A percentile compares a stretch with the other conserved stretches of the same genome.
Evolutionary conservation across 2,329 filamentous ascomycete species (phyloP).

Genomic region (Daldinia eschscholtzii): DNA sequence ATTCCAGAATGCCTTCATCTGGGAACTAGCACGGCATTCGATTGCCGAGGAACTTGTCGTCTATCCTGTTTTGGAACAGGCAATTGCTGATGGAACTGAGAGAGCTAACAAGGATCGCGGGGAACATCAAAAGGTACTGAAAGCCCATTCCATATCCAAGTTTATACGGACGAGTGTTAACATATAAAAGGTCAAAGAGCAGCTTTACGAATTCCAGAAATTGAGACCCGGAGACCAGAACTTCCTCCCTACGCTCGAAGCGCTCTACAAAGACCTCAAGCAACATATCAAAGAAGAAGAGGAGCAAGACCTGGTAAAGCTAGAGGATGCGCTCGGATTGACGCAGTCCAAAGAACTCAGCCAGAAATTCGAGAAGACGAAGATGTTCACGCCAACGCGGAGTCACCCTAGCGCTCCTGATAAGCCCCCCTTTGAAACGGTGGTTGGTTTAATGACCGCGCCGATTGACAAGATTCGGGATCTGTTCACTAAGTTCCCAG

Average conservation of each 20-base stretch:
- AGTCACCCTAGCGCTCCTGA: conserved; percentile 59
- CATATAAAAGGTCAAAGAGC: conserved; percentile 59
- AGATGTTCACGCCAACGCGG: conserved; percentile 60
- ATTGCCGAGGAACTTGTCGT: conserved; percentile 64
- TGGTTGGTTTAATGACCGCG: conserved; percentile 61
- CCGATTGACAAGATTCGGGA: conserved; percentile 66
- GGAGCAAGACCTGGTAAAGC: conserved; percentile 55
- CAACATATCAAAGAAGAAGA: conserved; percentile 60
- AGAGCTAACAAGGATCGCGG: conserved; percentile 57
- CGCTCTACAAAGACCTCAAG: conserved; percentile 57
- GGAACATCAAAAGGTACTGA: conserved; percentile 40
- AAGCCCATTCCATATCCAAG: not conserved
- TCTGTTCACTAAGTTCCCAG: conserved; percentile 64
- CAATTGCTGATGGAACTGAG: conserved; percentile 54
- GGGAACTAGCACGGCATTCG: conserved; percentile 65
- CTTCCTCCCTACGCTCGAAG: conserved; percentile 58
- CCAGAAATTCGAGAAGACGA: conserved; percentile 59
- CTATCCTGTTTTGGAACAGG: conserved; percentile 60
- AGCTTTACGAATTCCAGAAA: conserved; percentile 60
- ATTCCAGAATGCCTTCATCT: conserved; percentile 65
- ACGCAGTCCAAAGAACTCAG: conserved; percentile 53
- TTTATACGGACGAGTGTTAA: not conserved
- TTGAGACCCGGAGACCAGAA: conserved; percentile 54
- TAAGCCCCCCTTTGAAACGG: conserved; percentile 64
- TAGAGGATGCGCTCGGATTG: conserved; percentile 55